A percentile compares a stretch with the other conserved stretches of the same genome.
Conservation (phyloP, 1,284 basidiomycete genomes). For the Heterobasidion parviporum region DNA sequence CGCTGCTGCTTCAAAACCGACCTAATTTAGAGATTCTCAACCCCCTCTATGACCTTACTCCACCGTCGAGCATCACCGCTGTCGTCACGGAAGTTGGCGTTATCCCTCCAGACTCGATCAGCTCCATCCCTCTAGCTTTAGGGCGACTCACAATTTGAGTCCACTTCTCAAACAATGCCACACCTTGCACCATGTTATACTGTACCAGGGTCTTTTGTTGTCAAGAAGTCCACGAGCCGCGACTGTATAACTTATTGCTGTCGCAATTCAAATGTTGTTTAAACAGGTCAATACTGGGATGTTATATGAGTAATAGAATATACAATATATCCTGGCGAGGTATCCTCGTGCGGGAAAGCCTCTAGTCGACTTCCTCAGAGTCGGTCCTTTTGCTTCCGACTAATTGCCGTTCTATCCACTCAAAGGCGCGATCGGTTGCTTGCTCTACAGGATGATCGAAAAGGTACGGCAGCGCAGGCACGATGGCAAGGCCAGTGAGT, state of each 20-base stretch:
- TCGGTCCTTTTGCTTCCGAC: background rate
- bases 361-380: background rate
- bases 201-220: background rate
- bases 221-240: background rate
- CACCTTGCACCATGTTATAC: background rate
- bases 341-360: no score
- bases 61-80: constrained; percentile 85
- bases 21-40: constrained; percentile 68
- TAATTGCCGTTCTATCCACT: constrained; percentile 50
- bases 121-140: constrained; percentile 69
- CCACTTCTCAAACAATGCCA: background rate
- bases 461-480: constrained; percentile 75
- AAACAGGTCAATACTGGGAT: background rate
- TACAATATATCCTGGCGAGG: no score
- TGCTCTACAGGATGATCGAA: constrained; percentile 81
- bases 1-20: constrained; percentile 24
- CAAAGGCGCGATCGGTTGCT: constrained; percentile 54
- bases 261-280: background rate
- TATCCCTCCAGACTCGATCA: constrained; percentile 81
- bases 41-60: constrained; percentile 88
- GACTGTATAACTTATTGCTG: background rate
- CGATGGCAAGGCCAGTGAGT: constrained; percentile 66
- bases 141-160: constrained; percentile 42
- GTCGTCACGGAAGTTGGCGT: constrained; percentile 93
- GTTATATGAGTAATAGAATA: background rate